A percentile compares a stretch with the other conserved stretches of the same genome.
phyloP scores from a whole-genome alignment of 2,329 filamentous ascomycete genomes.

The Venturia pyrina region DNA sequence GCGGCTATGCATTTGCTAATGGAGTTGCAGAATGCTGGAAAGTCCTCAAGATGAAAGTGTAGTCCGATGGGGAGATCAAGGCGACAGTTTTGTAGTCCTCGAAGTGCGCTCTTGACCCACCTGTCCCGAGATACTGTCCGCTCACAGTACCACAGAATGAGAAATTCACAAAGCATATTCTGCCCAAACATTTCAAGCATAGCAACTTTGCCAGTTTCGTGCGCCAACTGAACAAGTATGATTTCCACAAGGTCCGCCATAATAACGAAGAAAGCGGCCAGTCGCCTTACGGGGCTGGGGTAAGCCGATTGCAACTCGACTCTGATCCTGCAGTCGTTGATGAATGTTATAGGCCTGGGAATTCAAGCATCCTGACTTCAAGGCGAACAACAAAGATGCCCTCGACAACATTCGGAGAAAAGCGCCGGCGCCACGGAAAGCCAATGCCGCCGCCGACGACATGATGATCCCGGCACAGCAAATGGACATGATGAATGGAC shows the following conservation, averaged over 20 bases:
- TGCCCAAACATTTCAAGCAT: conserved; percentile 98
- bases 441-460: conserved; percentile 48
- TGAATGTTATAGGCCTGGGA: conserved; percentile 62
- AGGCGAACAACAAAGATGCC: conserved; percentile 89
- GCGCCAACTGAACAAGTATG: conserved; percentile 91
- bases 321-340: conserved; percentile 20
- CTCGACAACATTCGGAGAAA: conserved; percentile 95
- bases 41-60: conserved; percentile 87
- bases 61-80: conserved; percentile 89
- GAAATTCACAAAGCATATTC: conserved; percentile 93
- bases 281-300: conserved; percentile 71
- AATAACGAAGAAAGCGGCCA: conserved; percentile 79
- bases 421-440: conserved; percentile 80
- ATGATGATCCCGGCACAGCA: conserved; percentile 74
- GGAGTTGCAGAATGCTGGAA: conserved; percentile 72
- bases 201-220: conserved; percentile 98
- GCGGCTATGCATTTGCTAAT: conserved; percentile 10
- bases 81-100: conserved; percentile 91
- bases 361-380: conserved; percentile 95
- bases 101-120: conserved; percentile 53
- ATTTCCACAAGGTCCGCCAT: conserved; percentile 94
- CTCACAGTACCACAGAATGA: conserved; percentile 59
- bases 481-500: conserved; percentile 78
- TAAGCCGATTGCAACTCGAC: conserved; percentile 31
- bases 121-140: neutral